phyloP scores from a whole-genome alignment of 306 rosid genomes.

The Pueraria montana region DNA sequence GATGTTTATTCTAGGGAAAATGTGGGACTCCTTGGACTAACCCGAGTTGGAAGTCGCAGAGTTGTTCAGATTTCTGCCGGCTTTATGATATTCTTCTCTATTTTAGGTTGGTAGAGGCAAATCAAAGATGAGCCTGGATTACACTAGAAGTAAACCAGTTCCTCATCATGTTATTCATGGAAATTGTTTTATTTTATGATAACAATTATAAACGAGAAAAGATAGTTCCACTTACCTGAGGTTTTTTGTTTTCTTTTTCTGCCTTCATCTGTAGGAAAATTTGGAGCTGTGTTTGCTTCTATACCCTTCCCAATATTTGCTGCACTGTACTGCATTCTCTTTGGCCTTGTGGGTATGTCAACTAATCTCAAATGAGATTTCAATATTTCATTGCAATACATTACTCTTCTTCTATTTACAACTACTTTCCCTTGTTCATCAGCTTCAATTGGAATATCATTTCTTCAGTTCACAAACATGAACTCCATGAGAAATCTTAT shows the following conservation, averaged over 20 bases:
- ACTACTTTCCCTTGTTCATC: constrained; percentile 46
- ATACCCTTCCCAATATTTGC: constrained; percentile 92
- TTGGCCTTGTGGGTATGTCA: constrained; percentile 88
- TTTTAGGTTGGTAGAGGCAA: constrained; percentile 66
- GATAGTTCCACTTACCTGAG: constrained; percentile 7
- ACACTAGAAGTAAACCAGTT: constrained; percentile 13
- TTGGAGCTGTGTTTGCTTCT: constrained; percentile 98
- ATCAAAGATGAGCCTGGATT: constrained; percentile 23
- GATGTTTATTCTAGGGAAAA: constrained; percentile 75
- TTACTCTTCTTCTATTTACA: constrained; percentile 32
- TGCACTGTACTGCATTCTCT: constrained; percentile 87
- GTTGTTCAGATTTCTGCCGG: constrained; percentile 97
- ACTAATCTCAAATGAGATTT: constrained; percentile 11
- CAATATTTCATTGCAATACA: background rate
- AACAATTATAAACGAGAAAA: background rate
- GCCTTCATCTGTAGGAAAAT: constrained; percentile 70
- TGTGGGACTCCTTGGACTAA: constrained; percentile 96
- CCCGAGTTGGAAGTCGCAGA: constrained; percentile 97
- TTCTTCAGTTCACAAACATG: constrained; percentile 97
- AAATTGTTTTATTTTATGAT: constrained; percentile 29
- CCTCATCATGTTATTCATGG: background rate
- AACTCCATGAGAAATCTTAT: constrained; percentile 96
- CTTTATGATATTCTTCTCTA: constrained; percentile 97
- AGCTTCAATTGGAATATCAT: constrained; percentile 95
- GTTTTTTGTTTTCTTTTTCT: constrained; percentile 14